Base-by-base conservation (phyloP, 495 filamentous ascomycete genomes). In the Neurospora hispaniola region DNA sequence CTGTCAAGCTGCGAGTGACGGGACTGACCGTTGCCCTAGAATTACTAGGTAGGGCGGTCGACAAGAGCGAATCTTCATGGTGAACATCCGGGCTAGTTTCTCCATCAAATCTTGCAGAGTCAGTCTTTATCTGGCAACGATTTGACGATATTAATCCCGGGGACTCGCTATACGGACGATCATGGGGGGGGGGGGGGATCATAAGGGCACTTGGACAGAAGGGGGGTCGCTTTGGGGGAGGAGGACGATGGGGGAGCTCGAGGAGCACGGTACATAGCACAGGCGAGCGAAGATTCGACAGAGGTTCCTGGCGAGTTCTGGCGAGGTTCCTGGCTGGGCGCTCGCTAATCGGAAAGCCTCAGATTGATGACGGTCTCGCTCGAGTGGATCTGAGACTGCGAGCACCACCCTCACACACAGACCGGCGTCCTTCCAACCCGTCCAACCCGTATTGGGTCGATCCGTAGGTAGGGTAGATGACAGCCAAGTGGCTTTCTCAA, bases 311-410 rank as follows among this genome's bases (percentile, higher is more conserved):
- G 54, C 54, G 54, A 66, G 54, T 66, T 66, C 54, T 35, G 54
- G 54, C 54, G 54, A 66, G 54, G 54, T 66, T 66, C 54, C 54
- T 66, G 54, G 54, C 54, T 66, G 54, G 54, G 54, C 54, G 54
- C 54, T 66, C 54, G 54, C 54, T 66, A 66, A 66, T 66, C 54
- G 54, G 54, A 66, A 66, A 66, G 54, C 54, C 54, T 66, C 54
- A 66, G 54, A 66, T 66, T 66, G 54, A 66, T 66, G 54, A 66
- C 54, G 54, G 54, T 18, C 54, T 62, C 23, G 27, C 54, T 66
- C 54, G 14, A 66, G 54, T 66, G 54, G 54, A 66, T 66, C 54
- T 66, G 54, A 35, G 54, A 66, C 54, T 66, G 27, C 14, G 54
- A 66, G 27, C 54, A 66, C 35, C 54, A 66, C 54, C 35, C 54